Evolutionary conservation across 768 basidiomycete species (phyloP).

Genomic region (Suillus subalutaceus): DNA sequence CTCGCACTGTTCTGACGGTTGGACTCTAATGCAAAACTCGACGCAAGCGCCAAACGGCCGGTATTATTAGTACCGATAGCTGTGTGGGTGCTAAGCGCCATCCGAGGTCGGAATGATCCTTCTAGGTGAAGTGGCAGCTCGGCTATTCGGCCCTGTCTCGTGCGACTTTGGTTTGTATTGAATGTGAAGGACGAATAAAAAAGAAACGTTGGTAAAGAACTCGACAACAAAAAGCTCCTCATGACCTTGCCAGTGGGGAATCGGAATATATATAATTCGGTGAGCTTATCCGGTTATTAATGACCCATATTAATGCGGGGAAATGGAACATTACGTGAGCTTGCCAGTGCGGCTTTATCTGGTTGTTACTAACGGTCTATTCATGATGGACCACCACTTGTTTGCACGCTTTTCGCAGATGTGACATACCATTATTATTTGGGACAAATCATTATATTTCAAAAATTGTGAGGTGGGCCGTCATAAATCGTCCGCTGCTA

Average conservation of each 20-base stretch:
- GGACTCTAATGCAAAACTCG: conserved; percentile 68
- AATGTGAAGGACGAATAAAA: not conserved
- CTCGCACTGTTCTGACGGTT: conserved; percentile 62
- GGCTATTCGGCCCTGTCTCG: not conserved
- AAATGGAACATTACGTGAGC: not conserved
- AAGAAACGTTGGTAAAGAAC: not conserved
- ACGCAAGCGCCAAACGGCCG: conserved; percentile 80
- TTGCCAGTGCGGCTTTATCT: not conserved
- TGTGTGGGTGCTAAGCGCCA: not conserved
- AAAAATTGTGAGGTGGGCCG: not conserved
- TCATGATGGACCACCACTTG: not conserved
- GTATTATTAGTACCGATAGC: conserved; percentile 41
- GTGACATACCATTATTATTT: not conserved
- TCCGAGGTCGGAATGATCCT: not conserved
- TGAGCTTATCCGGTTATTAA: no score
- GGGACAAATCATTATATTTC: not conserved
- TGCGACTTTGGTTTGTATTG: not conserved
- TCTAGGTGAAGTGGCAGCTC: conserved; percentile 52
- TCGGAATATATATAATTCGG: no score
- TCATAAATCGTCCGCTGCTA: not conserved
- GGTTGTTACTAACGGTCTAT: not conserved
- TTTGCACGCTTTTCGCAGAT: not conserved
- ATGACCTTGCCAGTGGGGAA: not conserved
- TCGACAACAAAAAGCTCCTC: not conserved
- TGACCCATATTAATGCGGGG: not conserved